These are phyloP conservation scores for Bruguiera sexangula DNA, from an alignment of 345 rosid genomes.

Conservation along the genomic window DNA sequence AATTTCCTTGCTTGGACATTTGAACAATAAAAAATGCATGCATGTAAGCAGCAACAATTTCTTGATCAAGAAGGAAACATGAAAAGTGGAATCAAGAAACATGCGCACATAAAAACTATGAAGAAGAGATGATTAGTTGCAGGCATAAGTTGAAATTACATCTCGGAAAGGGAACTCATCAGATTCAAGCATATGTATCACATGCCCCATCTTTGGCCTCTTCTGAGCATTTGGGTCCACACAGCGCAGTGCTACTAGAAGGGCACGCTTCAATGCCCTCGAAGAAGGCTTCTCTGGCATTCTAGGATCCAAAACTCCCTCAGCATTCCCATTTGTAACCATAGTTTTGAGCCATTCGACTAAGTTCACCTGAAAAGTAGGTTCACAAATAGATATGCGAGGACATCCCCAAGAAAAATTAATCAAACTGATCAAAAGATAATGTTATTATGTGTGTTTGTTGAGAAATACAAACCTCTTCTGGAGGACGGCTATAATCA, in stretches of 20 bases:
- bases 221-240: slow-evolving; percentile 79
- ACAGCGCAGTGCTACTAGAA: slow-evolving; percentile 87
- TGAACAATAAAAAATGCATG: background rate
- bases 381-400: background rate
- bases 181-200: slow-evolving; percentile 90
- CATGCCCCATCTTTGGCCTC: slow-evolving; percentile 80
- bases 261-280: slow-evolving; percentile 67
- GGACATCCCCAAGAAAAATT: background rate
- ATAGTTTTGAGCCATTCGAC: slow-evolving; percentile 90
- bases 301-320: slow-evolving; percentile 83
- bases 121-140: background rate
- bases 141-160: slow-evolving; percentile 24
- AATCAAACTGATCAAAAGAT: background rate
- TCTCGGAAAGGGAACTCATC: slow-evolving; percentile 69
- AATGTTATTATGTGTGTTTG: background rate
- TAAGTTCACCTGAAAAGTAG: slow-evolving; percentile 62
- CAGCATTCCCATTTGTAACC: slow-evolving; percentile 71
- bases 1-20: background rate
- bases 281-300: slow-evolving; percentile 67
- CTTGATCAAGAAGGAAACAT: slow-evolving; percentile 2
- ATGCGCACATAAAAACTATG: background rate
- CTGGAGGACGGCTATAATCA: slow-evolving; percentile 82
- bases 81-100: background rate
- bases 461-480: slow-evolving; percentile 49
- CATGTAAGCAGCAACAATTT: background rate